Conservation (phyloP, 352 stramenopile genomes). For the Phytophthora fragariaefolia region DNA sequence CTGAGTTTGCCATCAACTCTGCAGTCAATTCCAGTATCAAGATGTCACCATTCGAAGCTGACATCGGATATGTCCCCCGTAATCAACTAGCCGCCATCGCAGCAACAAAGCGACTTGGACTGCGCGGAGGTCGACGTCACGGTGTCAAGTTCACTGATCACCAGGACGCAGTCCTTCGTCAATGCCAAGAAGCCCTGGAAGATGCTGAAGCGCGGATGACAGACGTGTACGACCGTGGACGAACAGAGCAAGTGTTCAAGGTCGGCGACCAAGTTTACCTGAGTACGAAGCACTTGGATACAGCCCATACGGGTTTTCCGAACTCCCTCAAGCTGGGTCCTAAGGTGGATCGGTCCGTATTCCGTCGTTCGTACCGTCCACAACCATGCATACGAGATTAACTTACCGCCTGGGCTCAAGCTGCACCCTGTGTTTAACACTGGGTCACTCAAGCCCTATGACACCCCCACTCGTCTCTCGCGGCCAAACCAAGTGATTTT, state of each 20-base stretch:
- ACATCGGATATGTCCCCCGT: not conserved
- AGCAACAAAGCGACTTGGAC: not conserved
- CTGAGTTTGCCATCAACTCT: too few species aligned
- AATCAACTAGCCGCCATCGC: not conserved
- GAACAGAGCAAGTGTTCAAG: constrained; percentile 7
- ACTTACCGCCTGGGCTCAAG: not conserved
- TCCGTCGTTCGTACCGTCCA: not conserved
- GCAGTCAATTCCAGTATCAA: too few species aligned
- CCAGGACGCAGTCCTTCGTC: not conserved
- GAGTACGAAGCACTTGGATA: not conserved
- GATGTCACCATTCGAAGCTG: not conserved
- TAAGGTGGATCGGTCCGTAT: constrained; percentile 1
- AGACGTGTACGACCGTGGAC: constrained; percentile 1
- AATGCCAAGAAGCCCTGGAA: constrained; percentile 9
- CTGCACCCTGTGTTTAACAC: constrained; percentile 1
- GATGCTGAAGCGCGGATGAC: constrained; percentile 4
- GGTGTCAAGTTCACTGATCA: not conserved
- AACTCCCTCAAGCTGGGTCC: not conserved
- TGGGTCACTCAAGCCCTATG: constrained; percentile 4
- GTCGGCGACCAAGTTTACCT: constrained; percentile 1
- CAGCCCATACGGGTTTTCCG: not conserved
- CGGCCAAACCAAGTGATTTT: not conserved
- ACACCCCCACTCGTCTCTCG: not conserved
- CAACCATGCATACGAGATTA: not conserved
- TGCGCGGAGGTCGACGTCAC: not conserved